phyloP scores from a whole-genome alignment of 2,329 filamentous ascomycete genomes.

The Stachybotrys chartarum region DNA sequence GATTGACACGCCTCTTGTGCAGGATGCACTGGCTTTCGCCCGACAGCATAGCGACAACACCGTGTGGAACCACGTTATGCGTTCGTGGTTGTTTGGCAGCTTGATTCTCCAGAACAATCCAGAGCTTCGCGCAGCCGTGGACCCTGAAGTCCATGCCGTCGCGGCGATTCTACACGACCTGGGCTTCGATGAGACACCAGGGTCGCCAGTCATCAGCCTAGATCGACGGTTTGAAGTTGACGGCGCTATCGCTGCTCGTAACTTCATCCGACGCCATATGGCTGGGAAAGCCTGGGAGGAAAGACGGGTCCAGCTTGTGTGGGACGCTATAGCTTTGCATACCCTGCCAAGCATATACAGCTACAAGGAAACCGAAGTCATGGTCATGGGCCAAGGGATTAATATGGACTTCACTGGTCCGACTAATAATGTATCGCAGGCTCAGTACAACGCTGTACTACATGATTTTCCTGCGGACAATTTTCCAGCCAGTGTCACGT shows the following conservation, averaged over 20 bases:
- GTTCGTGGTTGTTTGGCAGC: neutral
- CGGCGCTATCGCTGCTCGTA: neutral
- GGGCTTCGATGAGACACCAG: neutral
- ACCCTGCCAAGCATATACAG: neutral
- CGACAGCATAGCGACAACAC: neutral
- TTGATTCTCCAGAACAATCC: neutral
- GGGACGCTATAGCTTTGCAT: neutral
- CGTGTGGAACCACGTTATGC: neutral
- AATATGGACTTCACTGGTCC: neutral
- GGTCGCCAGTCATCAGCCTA: neutral
- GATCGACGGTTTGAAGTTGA: conserved; percentile 1
- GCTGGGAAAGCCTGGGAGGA: neutral
- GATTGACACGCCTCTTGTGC: neutral
- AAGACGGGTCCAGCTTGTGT: neutral
- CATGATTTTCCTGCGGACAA: neutral
- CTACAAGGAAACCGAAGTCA: neutral
- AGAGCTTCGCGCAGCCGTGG: neutral
- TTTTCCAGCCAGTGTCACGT: neutral
- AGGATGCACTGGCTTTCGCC: neutral
- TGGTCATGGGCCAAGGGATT: neutral
- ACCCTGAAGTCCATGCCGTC: neutral
- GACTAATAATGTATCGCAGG: neutral
- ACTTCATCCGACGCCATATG: neutral
- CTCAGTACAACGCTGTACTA: neutral
- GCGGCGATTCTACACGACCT: neutral